phyloP scores from a whole-genome alignment of 164 flowering plant genomes.

The Pachysandra terminalis region DNA sequence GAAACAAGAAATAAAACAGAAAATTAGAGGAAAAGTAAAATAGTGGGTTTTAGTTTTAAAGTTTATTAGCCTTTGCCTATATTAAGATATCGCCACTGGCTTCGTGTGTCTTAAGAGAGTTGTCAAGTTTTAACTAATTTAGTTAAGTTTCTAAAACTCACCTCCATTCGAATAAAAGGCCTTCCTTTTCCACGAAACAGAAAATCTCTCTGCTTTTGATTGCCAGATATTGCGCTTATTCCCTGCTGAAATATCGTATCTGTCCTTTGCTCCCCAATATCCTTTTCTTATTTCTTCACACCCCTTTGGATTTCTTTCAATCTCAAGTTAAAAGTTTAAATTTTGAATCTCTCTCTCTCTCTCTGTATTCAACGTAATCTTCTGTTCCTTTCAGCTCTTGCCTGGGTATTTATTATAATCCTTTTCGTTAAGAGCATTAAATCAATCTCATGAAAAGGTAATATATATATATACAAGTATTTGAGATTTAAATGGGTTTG shows the following conservation, averaged over 20 bases:
- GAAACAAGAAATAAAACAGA: not conserved
- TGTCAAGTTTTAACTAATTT: conserved; percentile 10
- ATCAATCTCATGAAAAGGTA: too few species aligned
- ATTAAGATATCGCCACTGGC: conserved; percentile 15
- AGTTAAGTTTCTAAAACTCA: conserved; percentile 5
- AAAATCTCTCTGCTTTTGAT: conserved; percentile 15
- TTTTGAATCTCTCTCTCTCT: not conserved
- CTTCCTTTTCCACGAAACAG: conserved; percentile 14
- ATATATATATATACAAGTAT: too few species aligned
- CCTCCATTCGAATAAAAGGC: not conserved
- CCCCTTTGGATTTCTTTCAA: too few species aligned
- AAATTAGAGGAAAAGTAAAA: conserved; percentile 3
- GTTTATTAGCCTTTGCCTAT: conserved; percentile 3
- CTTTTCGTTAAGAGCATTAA: not conserved
- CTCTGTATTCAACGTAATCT: not conserved
- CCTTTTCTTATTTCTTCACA: not conserved
- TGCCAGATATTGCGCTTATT: too few species aligned
- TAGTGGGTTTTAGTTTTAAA: conserved; percentile 2
- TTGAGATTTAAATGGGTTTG: too few species aligned
- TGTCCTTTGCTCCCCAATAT: conserved; percentile 4
- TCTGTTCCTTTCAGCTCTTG: not conserved
- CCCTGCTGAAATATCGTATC: conserved; percentile 9
- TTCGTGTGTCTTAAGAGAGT: conserved; percentile 1
- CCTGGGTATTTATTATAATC: not conserved
- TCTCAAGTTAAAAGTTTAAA: not conserved